phyloP scores from a whole-genome alignment of 1,139 yeast species.

The Groenewaldozyma auringiensis region DNA sequence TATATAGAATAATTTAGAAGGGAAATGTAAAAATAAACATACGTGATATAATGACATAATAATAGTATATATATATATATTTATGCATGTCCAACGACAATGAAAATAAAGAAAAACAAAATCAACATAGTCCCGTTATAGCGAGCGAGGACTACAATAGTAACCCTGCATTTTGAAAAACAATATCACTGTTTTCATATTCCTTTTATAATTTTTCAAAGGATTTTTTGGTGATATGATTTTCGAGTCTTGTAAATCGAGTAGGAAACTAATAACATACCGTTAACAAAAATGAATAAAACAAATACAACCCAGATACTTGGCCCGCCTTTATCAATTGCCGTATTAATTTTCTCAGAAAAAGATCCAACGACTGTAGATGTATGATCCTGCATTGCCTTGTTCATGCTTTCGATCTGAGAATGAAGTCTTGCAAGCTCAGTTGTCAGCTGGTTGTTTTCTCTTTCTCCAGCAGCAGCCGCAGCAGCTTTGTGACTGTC shows the following conservation, averaged over 20 bases:
- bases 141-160: no score
- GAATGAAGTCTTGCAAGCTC: conserved; percentile 8
- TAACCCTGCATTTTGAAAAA: not conserved
- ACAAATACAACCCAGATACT: conserved; percentile 24
- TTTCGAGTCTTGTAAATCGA: conserved; percentile 24
- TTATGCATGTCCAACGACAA: not conserved
- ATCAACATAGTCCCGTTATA: no score
- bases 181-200: not conserved
- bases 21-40: not conserved
- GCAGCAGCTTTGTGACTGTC: not conserved
- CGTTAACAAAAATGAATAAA: conserved; percentile 24
- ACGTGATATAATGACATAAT: not conserved
- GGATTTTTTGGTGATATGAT: conserved; percentile 27
- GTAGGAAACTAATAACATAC: conserved; percentile 24
- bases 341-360: conserved; percentile 24
- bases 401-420: conserved; percentile 19
- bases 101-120: not conserved
- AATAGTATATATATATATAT: conserved; percentile 3
- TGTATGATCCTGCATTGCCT: conserved; percentile 23
- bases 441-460: not conserved
- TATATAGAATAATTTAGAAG: not conserved
- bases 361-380: conserved; percentile 21
- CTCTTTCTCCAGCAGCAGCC: not conserved
- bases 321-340: conserved; percentile 25
- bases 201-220: conserved; percentile 13